A percentile compares a stretch with the other conserved stretches of the same genome.
Conservation (phyloP, 1,284 basidiomycete genomes). For the Laetiporus sulphureus region DNA sequence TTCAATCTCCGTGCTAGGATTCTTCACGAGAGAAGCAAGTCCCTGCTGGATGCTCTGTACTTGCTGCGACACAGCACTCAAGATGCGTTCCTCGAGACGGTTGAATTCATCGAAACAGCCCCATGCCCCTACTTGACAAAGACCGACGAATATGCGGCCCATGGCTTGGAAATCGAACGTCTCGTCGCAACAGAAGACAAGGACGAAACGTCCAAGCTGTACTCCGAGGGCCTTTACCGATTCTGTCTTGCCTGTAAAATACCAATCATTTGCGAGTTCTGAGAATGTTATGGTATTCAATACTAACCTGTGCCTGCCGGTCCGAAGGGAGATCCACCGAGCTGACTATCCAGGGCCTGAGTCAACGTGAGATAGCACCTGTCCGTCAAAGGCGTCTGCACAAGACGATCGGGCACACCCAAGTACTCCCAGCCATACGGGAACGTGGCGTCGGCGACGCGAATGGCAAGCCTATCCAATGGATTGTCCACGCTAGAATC, state of each 20-base stretch:
- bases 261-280: not conserved
- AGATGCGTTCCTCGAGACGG: slow-evolving; percentile 94
- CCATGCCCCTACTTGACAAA: slow-evolving; percentile 99
- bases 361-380: slow-evolving; percentile 95
- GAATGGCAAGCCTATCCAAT: slow-evolving; percentile 74
- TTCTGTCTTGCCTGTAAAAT: slow-evolving; percentile 83
- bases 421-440: slow-evolving; percentile 99
- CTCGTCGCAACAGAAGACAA: slow-evolving; percentile 99
- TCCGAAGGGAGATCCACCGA: slow-evolving; percentile 96
- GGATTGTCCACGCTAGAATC: slow-evolving; percentile 68
- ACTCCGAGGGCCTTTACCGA: slow-evolving; percentile 99
- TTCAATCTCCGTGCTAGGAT: slow-evolving; percentile 87
- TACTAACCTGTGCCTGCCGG: slow-evolving; percentile 89
- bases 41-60: slow-evolving; percentile 99
- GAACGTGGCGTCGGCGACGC: slow-evolving; percentile 90
- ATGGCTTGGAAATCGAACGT: slow-evolving; percentile 99
- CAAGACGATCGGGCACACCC: slow-evolving; percentile 93
- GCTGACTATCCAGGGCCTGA: slow-evolving; percentile 90
- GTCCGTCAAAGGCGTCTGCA: slow-evolving; percentile 98
- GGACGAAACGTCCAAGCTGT: slow-evolving; percentile 93
- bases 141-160: slow-evolving; percentile 97
- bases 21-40: slow-evolving; percentile 71
- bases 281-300: slow-evolving; percentile 2
- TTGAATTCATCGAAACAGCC: slow-evolving; percentile 99
- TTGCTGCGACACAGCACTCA: slow-evolving; percentile 98